phyloP scores from a whole-genome alignment of 495 filamentous ascomycete genomes.

The Arthonia radiata region DNA sequence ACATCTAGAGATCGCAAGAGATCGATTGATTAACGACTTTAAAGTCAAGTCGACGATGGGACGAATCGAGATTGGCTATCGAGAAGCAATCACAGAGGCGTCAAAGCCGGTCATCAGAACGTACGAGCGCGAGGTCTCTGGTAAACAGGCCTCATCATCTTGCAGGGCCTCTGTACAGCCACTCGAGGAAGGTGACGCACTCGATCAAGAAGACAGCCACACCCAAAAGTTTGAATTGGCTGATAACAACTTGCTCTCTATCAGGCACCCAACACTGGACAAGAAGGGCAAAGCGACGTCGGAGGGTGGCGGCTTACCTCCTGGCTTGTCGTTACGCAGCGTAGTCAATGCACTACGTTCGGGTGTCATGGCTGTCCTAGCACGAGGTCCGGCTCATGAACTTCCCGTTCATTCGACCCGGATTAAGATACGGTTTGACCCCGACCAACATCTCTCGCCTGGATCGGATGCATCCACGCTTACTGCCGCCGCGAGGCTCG shows the following conservation, averaged over 20 bases:
- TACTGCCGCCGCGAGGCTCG: slow-evolving; percentile 48
- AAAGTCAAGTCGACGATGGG: slow-evolving; percentile 78
- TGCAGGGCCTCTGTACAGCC: slow-evolving; percentile 46
- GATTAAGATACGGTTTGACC: slow-evolving; percentile 43
- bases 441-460: slow-evolving; percentile 36
- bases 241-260: slow-evolving; percentile 12
- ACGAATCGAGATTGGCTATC: slow-evolving; percentile 85
- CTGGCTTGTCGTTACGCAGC: slow-evolving; percentile 27
- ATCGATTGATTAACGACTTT: slow-evolving; percentile 68
- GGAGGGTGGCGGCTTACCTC: slow-evolving; percentile 5
- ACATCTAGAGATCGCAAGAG: slow-evolving; percentile 85
- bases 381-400: slow-evolving; percentile 52
- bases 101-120: slow-evolving; percentile 28
- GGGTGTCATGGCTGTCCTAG: slow-evolving; percentile 61
- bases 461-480: slow-evolving; percentile 49
- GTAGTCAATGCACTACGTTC: slow-evolving; percentile 44
- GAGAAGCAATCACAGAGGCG: slow-evolving; percentile 40
- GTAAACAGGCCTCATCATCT: slow-evolving; percentile 50
- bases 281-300: slow-evolving; percentile 12
- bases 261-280: slow-evolving; percentile 17
- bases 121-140: slow-evolving; percentile 58
- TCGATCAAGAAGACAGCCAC: slow-evolving; percentile 2
- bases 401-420: slow-evolving; percentile 50
- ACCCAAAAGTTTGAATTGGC: slow-evolving; percentile 11
- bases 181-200: slow-evolving; percentile 12